phyloP scores from a whole-genome alignment of 495 filamentous ascomycete species.

The Penicillium desertorum region DNA sequence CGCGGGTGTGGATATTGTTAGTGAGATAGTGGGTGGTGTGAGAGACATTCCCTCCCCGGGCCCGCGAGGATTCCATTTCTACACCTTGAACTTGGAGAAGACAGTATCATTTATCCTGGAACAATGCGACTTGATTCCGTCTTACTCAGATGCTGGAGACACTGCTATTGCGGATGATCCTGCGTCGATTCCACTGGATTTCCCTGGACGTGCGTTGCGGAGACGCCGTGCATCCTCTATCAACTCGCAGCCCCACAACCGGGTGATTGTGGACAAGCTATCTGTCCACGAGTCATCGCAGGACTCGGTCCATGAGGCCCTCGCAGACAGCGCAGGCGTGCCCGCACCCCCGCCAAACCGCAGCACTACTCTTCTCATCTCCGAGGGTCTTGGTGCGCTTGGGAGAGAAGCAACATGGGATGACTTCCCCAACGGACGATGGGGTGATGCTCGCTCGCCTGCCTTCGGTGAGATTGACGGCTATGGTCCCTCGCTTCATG shows the following conservation, averaged over 20 bases:
- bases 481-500: conserved; percentile 87
- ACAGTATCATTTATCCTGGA: conserved; percentile 92
- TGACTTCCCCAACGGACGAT: conserved; percentile 96
- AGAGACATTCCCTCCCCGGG: conserved; percentile 58
- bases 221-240: conserved; percentile 52
- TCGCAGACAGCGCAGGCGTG: conserved; percentile 44
- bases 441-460: conserved; percentile 86
- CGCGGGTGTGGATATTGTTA: conserved; percentile 53
- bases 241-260: conserved; percentile 67
- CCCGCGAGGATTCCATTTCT: conserved; percentile 90
- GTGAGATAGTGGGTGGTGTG: conserved; percentile 51
- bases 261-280: conserved; percentile 69
- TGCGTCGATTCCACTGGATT: conserved; percentile 38
- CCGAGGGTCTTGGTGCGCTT: conserved; percentile 85
- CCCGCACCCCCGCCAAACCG: conserved; percentile 50
- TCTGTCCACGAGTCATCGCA: conserved; percentile 39
- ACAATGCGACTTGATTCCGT: conserved; percentile 75
- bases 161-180: conserved; percentile 45
- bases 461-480: conserved; percentile 96
- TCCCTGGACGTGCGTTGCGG: conserved; percentile 26
- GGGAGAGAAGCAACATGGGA: conserved; percentile 98
- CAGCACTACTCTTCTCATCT: conserved; percentile 84
- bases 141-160: conserved; percentile 36
- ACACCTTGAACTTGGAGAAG: conserved; percentile 95
- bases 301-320: conserved; percentile 56